Conservation (phyloP, 805 yeast species). For the Wickerhamomyces hampshirensis region DNA sequence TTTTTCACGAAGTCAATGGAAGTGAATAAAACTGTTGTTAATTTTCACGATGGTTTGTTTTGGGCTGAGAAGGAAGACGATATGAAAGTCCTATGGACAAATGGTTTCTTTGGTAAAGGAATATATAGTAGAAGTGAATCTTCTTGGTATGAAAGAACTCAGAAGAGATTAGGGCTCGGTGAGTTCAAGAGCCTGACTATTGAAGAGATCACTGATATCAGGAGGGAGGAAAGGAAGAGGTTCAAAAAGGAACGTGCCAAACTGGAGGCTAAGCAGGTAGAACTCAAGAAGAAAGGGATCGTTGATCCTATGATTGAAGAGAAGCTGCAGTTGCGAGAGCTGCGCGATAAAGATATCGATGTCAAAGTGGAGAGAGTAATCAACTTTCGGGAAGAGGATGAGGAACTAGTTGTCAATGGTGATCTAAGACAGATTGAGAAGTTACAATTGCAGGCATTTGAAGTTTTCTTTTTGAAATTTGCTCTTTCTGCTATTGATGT, state of each 20-base stretch:
- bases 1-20: conserved; percentile 23
- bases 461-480: conserved; percentile 62
- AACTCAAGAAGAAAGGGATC: conserved; percentile 31
- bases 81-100: conserved; percentile 64
- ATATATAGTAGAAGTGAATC: conserved; percentile 87
- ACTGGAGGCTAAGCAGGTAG: conserved; percentile 45
- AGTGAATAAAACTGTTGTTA: conserved; percentile 19
- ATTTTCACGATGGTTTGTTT: conserved; percentile 30
- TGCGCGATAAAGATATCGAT: conserved; percentile 27
- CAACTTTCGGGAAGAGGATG: conserved; percentile 32
- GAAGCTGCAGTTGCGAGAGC: conserved; percentile 25
- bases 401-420: conserved; percentile 27
- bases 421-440: conserved; percentile 24
- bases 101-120: conserved; percentile 95
- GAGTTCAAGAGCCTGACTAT: conserved; percentile 35
- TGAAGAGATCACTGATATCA: conserved; percentile 72
- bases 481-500: conserved; percentile 48
- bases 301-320: conserved; percentile 32
- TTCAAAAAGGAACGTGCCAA: conserved; percentile 62
- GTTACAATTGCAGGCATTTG: conserved; percentile 71
- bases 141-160: conserved; percentile 73
- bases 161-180: conserved; percentile 46
- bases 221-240: conserved; percentile 66
- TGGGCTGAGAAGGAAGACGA: conserved; percentile 37
- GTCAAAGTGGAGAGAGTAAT: conserved; percentile 20